Base-by-base conservation (phyloP, 2,329 filamentous ascomycete genomes). In the Aspergillus candidus region DNA sequence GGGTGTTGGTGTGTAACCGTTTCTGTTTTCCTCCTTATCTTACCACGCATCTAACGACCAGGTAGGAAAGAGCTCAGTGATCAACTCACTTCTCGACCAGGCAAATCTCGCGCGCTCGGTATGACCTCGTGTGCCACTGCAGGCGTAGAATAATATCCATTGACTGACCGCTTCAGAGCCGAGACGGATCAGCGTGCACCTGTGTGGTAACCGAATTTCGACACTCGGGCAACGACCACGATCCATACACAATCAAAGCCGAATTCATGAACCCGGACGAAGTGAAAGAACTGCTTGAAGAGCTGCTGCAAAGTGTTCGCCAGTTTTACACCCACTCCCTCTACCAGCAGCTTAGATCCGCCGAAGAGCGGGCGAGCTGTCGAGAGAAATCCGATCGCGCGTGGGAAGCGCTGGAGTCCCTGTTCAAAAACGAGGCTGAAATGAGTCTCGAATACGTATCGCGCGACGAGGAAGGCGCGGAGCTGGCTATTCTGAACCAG, bases 171-270 rank as follows among this genome's bases (percentile, higher is more conserved):
- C 22, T 2, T n/a, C 34, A 55, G 54, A 48, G 41, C 17, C 41
- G 46, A 15, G 44, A 43, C 36, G 50, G 45, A 3, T 10, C 29
- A 1, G 54, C 54, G 17, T 56, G 52, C 34, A 56, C 54, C 5
- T 50, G 40, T 10, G 48, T 56, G 7, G 49, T 52, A 5, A 53
- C 51, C 2, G 52, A 56, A 11, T 55, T 52, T 27, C 49, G 52
- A 14, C 13, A 41, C 6, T 11, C 44, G 1, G 47, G 55, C 46
- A 39, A 36, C 0, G 6, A 18, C 2, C 49, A 54, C 32, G 13
- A 39, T 13, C 22, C 35, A 2, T 55, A 48, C 15, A 50, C 46
- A 3, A 46, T 55, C 14, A 49, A 56, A 29, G 41, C 44, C 2
- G 32, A 46, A 4, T 52, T 44, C 18, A 55, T 56, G 54, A 15